Evolutionary conservation across 2,329 filamentous ascomycete genomes (phyloP).

Genomic region (Chaetomium sp.): DNA sequence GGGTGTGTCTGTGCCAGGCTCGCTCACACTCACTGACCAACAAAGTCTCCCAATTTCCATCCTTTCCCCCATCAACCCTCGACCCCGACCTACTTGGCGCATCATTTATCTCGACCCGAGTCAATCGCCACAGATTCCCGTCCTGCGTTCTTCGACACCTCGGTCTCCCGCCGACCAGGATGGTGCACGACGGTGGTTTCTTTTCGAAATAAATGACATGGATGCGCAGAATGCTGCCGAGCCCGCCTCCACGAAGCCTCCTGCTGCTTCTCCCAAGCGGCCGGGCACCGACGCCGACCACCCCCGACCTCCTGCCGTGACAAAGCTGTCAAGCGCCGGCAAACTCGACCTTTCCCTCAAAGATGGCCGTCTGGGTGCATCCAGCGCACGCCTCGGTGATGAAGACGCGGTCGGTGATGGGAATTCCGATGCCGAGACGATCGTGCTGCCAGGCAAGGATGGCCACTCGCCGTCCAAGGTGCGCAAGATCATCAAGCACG

Average conservation of each 20-base stretch:
- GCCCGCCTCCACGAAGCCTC: conserved; percentile 53
- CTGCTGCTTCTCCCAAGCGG: conserved; percentile 45
- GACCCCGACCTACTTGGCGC: conserved; percentile 16
- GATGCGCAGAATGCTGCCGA: conserved; percentile 63
- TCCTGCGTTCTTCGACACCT: conserved; percentile 19
- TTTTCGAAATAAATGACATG: conserved; percentile 57
- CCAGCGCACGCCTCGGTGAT: conserved; percentile 33
- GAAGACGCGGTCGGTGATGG: conserved; percentile 44
- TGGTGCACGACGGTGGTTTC: conserved; percentile 49
- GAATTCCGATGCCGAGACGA: conserved; percentile 67
- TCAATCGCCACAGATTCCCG: conserved; percentile 20
- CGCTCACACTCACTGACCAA: not conserved
- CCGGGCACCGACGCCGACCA: conserved; percentile 33
- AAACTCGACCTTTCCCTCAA: conserved; percentile 26
- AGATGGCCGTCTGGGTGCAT: conserved; percentile 26
- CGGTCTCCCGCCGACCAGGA: conserved; percentile 45
- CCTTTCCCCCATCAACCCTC: conserved; percentile 6
- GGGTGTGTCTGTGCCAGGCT: conserved; percentile 11
- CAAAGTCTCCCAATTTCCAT: conserved; percentile 1
- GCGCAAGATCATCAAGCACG: conserved; percentile 58
- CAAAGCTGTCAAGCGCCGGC: conserved; percentile 23
- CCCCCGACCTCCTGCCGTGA: conserved; percentile 27
- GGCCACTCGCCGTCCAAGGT: conserved; percentile 57
- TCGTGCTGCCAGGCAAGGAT: conserved; percentile 60
- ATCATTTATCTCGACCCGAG: conserved; percentile 17